Evolutionary conservation across 2,329 filamentous ascomycete species (phyloP), one percentile per base, ranked within the genome.

Genomic region (Escovopsis sp.): DNA sequence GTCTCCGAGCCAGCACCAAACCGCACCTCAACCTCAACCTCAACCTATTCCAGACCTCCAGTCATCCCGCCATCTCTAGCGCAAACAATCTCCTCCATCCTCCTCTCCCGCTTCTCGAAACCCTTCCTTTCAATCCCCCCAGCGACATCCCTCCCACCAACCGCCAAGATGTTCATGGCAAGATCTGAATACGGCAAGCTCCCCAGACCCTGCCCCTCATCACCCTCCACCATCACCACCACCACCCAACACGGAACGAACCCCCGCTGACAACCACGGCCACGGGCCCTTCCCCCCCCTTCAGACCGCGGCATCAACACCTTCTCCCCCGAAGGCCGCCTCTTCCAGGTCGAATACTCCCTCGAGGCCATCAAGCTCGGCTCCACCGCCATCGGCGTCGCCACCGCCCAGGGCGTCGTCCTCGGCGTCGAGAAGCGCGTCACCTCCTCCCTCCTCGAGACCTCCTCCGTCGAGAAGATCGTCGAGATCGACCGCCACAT

Each of bases 341-440:
- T 98, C 65, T 98, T 98, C 77, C 91, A 98, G 72, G 91, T 98
- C 72, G 91, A 98, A 82, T 98, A 98, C 79, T 96, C 91, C 46
- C 83, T 98, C 64, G 91, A 98, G 73, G 91, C 91, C 66, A 98
- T 98, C 78, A 98, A 98, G 74, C 84, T 96, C 53, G 91, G 91
- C 53, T 94, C 85, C 57, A 98, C 91, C 53, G 91, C 91, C 59
- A 98, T 98, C 68, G 91, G 91, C 56, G 88, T 98, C 52, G 87
- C 91, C 56, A 98, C 91, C 39, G 84, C 85, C 44, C 84, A 93
- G 62, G 91, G 91, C 58, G 88, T 96, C 47, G 83, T 98, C 59
- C 81, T 98, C 40, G 91, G 91, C 53, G 91, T 98, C 50, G 91
- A 98, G 71, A 98, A 98, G 78, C 88, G 91, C 58, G 91, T 98